Percentiles rank a stretch among this genome's conserved stretches.
phyloP scores from a whole-genome alignment of 768 basidiomycete genomes.

The Suillus lakei region DNA sequence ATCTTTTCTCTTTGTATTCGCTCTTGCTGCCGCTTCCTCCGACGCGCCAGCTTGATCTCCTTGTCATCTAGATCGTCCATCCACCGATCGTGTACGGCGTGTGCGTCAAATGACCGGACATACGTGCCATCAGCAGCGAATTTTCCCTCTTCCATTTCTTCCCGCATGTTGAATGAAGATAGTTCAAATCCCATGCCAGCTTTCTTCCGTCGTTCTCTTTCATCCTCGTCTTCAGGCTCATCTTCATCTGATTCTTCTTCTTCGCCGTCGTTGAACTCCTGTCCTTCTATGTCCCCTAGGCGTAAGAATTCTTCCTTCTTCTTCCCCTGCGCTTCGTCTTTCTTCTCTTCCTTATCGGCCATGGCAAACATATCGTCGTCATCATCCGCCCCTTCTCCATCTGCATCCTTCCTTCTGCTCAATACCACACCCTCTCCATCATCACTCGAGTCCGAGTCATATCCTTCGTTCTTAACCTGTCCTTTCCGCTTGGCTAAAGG shows the following conservation, averaged over 20 bases:
- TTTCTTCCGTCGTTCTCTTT: conserved; percentile 74
- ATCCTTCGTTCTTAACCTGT: conserved; percentile 83
- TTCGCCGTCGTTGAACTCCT: conserved; percentile 67
- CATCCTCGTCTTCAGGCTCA: conserved; percentile 72
- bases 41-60: conserved; percentile 83
- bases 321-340: conserved; percentile 49
- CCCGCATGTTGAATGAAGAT: conserved; percentile 98
- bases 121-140: conserved; percentile 94
- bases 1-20: conserved; percentile 70
- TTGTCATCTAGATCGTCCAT: conserved; percentile 88
- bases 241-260: conserved; percentile 45
- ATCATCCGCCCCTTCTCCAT: conserved; percentile 60
- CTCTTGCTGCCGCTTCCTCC: conserved; percentile 76
- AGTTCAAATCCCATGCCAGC: conserved; percentile 93
- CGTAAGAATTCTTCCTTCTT: conserved; percentile 78
- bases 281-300: conserved; percentile 95
- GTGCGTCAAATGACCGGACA: conserved; percentile 84
- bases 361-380: conserved; percentile 81
- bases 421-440: conserved; percentile 93
- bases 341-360: conserved; percentile 60
- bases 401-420: conserved; percentile 66
- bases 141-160: conserved; percentile 98
- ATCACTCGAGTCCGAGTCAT: conserved; percentile 93
- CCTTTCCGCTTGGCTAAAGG: conserved; percentile 67
- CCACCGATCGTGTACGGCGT: conserved; percentile 94